Evolutionary conservation across 768 basidiomycete genomes (phyloP), one percentile per base, ranked within the genome.

Genomic region (Mycena filopes): DNA sequence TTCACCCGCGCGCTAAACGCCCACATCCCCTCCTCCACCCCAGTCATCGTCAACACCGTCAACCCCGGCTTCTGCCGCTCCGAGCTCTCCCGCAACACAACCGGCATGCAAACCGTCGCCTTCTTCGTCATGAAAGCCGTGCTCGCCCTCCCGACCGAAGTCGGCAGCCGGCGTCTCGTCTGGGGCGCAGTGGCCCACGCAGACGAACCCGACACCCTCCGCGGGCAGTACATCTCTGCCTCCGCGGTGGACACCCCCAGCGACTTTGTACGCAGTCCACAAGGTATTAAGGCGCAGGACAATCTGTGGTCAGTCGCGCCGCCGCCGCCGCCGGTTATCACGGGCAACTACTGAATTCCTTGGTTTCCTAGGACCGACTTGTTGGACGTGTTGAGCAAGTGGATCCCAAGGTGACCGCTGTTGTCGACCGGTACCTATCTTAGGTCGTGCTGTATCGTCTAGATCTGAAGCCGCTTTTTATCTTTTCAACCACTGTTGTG

Each of bases 141-240:
- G 13, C 29, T 74, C 8, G 72, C 69, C 7, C 61, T 66, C 10
- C 36, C 72, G 9, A 47, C 73, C 26, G 71, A 74, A 41, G 65
- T 58, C 18, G 73, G 73, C 9, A 68, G 71, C 48, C 63, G 73
- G 29, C 65, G 46, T 33, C 48, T 74, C 59, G 61, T 72, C 2
- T 69, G 56, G 45, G 67, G 67, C 2, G 69, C 71, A 13, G 29
- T 74, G 10, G 54, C 46, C 21, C 54, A 51, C 2, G 51, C 28
- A 6, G 49, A 63, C 21, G 16, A 56, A 18, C 61, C 61, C 25
- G 46, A 67, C 9, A 55, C 36, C 4, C 42, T 71, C 13, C 68
- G 58, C n/a, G 73, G 73, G 9, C 21, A 46, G 26, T 73, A 58
- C 42, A 49, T 67, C n/a, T 26, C 50, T 29, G 46, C 8, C 11